Base-by-base conservation (phyloP, 1,139 yeast species). In the Sugiyamaella pinicola region DNA sequence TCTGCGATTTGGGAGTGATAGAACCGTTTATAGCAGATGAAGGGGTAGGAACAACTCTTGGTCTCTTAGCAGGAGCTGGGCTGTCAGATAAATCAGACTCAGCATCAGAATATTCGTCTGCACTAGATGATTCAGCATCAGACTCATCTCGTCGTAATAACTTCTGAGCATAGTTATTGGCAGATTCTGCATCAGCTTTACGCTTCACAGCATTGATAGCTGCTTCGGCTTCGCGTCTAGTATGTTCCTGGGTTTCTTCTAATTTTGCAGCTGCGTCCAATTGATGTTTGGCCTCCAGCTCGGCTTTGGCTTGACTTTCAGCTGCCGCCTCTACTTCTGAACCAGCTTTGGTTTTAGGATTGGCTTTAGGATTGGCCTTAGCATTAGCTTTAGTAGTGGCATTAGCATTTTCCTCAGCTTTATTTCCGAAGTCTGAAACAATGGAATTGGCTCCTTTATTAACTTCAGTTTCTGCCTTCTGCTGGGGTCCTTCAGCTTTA, bases 31-130 rank as follows among this genome's bases (percentile, higher is more conserved):
- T 38, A 28, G 53, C 43, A 17, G 56, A 42, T 7, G 47, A 42
- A n/a, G 61, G 58, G 1, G 58, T 54, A n/a, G 56, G 55, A 8
- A 59, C 62, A 4, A 56, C 60, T 13, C 61, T 49, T 1, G 59
- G 61, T 28, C 51, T 37, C 41, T 57, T 57, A 1, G 54, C 54
- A 4, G 62, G 62, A 29, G 57, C 58, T 9, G 61, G 60, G 44
- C 61, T 58, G 10, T 48, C 50, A 12, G 61, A 48, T 13, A 48
- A 31, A 17, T 59, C 61, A 10, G 55, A 48, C 22, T 55, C 59
- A 15, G 49, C 51, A 37, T 56, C 61, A 19, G 54, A 49, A 18
- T 48, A 47, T n/a, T 43, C 51, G 8, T 49, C 54, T 6, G 49
- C 45, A 31, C 46, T 50, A 4, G 54, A 49, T 3, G 52, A 42